These are phyloP conservation scores for Thielaviopsis euricoi DNA, from an alignment of 2,329 filamentous ascomycete species.

Conservation along the genomic window DNA sequence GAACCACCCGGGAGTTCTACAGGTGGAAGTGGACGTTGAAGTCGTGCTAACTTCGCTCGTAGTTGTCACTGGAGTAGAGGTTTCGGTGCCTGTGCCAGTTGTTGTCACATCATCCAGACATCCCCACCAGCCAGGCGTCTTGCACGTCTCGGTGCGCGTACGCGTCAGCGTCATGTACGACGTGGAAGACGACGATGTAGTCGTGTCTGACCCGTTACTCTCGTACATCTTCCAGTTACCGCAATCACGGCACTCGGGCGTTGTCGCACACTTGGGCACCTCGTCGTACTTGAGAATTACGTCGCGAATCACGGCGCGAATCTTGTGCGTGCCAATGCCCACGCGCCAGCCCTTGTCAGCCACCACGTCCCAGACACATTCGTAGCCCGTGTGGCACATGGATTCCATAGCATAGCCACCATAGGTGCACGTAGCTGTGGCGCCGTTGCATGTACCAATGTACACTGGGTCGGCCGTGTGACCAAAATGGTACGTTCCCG, in stretches of 20 bases:
- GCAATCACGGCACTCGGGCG: slow-evolving; percentile 75
- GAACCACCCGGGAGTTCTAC: slow-evolving; percentile 48
- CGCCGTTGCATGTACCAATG: slow-evolving; percentile 84
- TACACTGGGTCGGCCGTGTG: slow-evolving; percentile 93
- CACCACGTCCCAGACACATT: slow-evolving; percentile 88
- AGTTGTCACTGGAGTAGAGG: slow-evolving; percentile 15
- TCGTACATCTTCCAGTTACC: slow-evolving; percentile 88
- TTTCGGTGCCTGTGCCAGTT: slow-evolving; percentile 17
- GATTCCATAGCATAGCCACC: slow-evolving; percentile 89
- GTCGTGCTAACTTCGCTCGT: slow-evolving; percentile 22
- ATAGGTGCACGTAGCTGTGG: slow-evolving; percentile 75
- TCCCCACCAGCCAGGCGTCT: slow-evolving; percentile 88
- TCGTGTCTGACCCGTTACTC: slow-evolving; percentile 71
- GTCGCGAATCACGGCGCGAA: slow-evolving; percentile 72
- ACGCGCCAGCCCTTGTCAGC: slow-evolving; percentile 84
- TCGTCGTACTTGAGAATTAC: slow-evolving; percentile 70
- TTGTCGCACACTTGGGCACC: slow-evolving; percentile 60
- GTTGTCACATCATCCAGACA: slow-evolving; percentile 51
- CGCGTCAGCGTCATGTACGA: slow-evolving; percentile 34
- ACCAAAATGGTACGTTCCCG: slow-evolving; percentile 77
- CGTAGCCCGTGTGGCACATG: slow-evolving; percentile 73
- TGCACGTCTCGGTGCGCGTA: slow-evolving; percentile 72
- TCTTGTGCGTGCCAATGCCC: slow-evolving; percentile 80
- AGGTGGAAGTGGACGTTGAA: slow-evolving; percentile 36
- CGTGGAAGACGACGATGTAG: slow-evolving; percentile 39